phyloP scores from a whole-genome alignment of 768 basidiomycete genomes.

The Daedaleopsis sinensis region DNA sequence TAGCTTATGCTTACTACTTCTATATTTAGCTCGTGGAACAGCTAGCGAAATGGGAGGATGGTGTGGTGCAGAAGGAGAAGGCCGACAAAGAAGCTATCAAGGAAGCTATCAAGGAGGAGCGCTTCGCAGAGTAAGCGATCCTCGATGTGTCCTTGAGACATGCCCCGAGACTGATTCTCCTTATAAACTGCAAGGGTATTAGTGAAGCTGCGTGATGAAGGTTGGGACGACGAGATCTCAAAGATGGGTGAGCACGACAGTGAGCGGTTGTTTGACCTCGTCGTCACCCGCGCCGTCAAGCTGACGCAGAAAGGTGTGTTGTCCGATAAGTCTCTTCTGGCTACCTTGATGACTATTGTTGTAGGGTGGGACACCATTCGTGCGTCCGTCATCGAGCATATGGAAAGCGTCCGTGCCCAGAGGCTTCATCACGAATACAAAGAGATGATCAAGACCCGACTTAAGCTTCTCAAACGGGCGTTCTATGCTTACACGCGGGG shows the following conservation, averaged over 20 bases:
- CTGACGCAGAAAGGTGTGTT: background rate
- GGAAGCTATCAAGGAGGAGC: background rate
- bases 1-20: background rate
- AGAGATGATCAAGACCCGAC: background rate
- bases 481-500: background rate
- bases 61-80: background rate
- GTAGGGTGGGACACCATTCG: background rate
- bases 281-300: background rate
- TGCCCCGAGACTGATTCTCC: background rate
- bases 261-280: background rate
- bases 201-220: slow-evolving; percentile 3
- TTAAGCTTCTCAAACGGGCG: background rate
- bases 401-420: background rate
- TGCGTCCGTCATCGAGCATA: background rate
- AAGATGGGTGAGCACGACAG: background rate
- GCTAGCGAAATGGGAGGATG: background rate
- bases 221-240: slow-evolving; percentile 9
- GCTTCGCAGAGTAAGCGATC: background rate
- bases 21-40: background rate
- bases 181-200: background rate
- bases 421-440: background rate
- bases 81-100: background rate
- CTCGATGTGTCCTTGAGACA: too few relatives aligned
- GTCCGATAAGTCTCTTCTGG: background rate
- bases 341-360: background rate